Evolutionary conservation across 495 filamentous ascomycete species (phyloP), one percentile per base, ranked within the genome.

Genomic region (Tuber brumale): DNA sequence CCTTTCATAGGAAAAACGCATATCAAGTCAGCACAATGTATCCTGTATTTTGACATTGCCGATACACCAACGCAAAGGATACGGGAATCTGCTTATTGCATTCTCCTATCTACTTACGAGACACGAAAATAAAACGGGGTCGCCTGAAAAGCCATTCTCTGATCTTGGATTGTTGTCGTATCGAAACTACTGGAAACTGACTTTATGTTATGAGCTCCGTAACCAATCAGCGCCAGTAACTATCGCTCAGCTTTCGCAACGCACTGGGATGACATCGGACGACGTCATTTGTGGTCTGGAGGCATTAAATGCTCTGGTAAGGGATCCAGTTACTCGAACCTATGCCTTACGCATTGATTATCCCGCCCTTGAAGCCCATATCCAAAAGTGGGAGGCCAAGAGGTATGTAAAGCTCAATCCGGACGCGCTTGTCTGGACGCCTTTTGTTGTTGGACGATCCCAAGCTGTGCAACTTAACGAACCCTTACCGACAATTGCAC

Each of bases 81-180:
- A 97, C 80, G 95, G 96, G 1, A 94, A 97, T 81, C 89, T 98
- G 14, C 88, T 99, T 18, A 99, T 99, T 80, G 95, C 97, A 83
- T 99, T 99, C 81, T 99, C 95, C 0, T 99, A 99, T 80, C 92
- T 98, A 8, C 88, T 99, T 45, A 97, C 95, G 0, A 89, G 93
- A 72, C 92, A 94, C 3, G 95, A 99, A 85, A 89, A 92, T 81
- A 97, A 97, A 83, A 97, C 93, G 4, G 95, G 95, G 10, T 97
- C 95, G 0, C 95, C 95, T 3, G 95, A 99, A 83, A 99, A 99
- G 84, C 95, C 95, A 0, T 89, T 99, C 8, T 98, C 95, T 0
- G 95, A 99, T 84, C 96, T 99, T 93, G 95, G 95, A 2, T 85
- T 99, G 48, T 94, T 98, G 2, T 97, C 94, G 2, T 99, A 99